Base-by-base conservation (phyloP, 2,329 filamentous ascomycete genomes). In the Graphilbum ipis-grandicollis region DNA sequence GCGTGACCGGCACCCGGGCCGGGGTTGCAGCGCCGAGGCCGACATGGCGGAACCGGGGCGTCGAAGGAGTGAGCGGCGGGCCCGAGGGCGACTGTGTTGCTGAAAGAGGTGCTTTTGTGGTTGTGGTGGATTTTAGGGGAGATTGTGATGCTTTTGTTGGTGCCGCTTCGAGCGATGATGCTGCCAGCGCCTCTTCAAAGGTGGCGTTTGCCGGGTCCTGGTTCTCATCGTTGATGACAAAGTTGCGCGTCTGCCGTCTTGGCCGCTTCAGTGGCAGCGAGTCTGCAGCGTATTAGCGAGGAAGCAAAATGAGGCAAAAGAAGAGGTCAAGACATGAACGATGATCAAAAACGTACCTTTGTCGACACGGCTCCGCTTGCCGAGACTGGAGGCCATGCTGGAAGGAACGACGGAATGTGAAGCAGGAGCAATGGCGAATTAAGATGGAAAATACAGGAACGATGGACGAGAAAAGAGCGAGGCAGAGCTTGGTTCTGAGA, bases 31-130 rank as follows among this genome's bases (percentile, higher is more conserved):
- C 18, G 23, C 14, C 17, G 36, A 72, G 70, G 41, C 88, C 66
- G 34, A 71, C 83, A 72, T 94, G 79, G 55, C 80, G 73, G 51
- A 84, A 80, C 46, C 83, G 69, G 19, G 81, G 76, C 10, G 82
- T 86, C 18, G 72, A 71, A 1, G 82, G 82, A 2, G 76, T 80
- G n/a, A n/a, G n/a, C n/a, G n/a, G n/a, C n/a, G n/a, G n/a, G n/a
- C n/a, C n/a, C n/a, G n/a, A n/a, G n/a, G n/a, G n/a, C n/a, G n/a
- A n/a, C n/a, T n/a, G n/a, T n/a, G n/a, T n/a, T n/a, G n/a, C n/a
- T n/a, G n/a, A n/a, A n/a, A n/a, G n/a, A n/a, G n/a, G n/a, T n/a
- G n/a, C n/a, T 28, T 28, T 28, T 28, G 8, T 7, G 10, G 12
- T 7, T 19, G 6, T 18, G 3, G 13, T 23, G 17, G n/a, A 28